A percentile compares a stretch with the other conserved stretches of the same genome.
phyloP scores from a whole-genome alignment of 75 land plant genomes.

The Cupressus sempervirens region DNA sequence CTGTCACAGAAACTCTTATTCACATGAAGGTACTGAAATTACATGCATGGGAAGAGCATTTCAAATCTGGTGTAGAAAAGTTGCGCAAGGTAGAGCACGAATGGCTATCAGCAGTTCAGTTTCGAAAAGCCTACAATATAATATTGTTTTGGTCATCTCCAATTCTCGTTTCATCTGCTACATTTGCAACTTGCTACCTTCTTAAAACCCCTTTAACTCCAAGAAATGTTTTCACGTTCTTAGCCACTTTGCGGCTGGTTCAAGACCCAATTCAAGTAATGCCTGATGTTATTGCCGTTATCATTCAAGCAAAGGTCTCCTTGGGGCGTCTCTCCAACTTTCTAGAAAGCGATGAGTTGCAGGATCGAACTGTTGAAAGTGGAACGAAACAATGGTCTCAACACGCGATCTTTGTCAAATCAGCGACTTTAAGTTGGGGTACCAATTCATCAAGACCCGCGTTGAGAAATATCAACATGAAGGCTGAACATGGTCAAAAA shows the following conservation, averaged over 20 bases:
- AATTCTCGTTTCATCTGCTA: conserved; percentile 26
- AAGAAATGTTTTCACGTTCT: conserved; percentile 45
- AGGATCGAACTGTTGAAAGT: background rate
- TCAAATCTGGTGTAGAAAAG: conserved; percentile 19
- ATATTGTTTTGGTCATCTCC: conserved; percentile 34
- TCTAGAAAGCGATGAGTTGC: conserved; percentile 19
- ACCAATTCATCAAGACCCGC: conserved; percentile 34
- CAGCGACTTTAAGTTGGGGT: conserved; percentile 65
- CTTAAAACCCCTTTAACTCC: conserved; percentile 26
- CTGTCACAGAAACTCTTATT: conserved; percentile 30
- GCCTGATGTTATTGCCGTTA: conserved; percentile 37
- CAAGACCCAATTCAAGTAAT: conserved; percentile 37
- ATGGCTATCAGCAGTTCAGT: conserved; percentile 26
- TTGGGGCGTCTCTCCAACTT: conserved; percentile 17
- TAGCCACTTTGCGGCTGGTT: conserved; percentile 34
- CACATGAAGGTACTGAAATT: conserved; percentile 43
- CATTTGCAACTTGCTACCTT: conserved; percentile 27
- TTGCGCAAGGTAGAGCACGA: conserved; percentile 25
- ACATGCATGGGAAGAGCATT: conserved; percentile 48
- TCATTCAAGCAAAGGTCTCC: conserved; percentile 33
- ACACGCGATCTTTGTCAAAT: conserved; percentile 28
- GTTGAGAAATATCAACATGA: conserved; percentile 48
- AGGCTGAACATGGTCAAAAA: conserved; percentile 47
- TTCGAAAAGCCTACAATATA: conserved; percentile 15
- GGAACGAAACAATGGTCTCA: background rate